Base-by-base conservation (phyloP, 1,284 basidiomycete genomes). In the Cryptococcus wingfieldii region DNA sequence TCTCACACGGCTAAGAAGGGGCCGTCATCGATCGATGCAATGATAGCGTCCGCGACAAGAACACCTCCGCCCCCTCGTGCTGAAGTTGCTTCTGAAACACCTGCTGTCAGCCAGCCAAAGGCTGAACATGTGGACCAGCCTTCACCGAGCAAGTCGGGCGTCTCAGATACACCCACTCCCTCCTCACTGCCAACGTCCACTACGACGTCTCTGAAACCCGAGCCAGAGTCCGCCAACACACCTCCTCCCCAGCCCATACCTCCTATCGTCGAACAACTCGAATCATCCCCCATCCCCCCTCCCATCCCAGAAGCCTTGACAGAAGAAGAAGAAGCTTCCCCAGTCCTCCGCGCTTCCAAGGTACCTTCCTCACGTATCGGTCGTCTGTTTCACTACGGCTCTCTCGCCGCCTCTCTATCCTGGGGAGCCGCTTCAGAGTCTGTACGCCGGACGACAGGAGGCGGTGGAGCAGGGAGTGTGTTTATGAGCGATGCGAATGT, bases 401-500 rank as follows among this genome's bases (percentile, higher is more conserved):
- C 75, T 41, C 86, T 77, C 9, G 77, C 74, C 1, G 77, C 77
- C 0, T 78, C 77, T 0, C 62, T 80, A 16, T 71, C 74, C 1
- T 65, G 74, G 18, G 79, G 79, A 6, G 79, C 80, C 3, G 80
- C 80, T 0, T 70, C 77, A 0, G 80, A 81, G 62, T 73, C 77
- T 1, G 55, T 80, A 6, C 63, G 76, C 1, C 71, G 79, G 1
- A 67, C 77, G 0, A 70, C 78, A 0, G 70, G 69, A 12, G 66
- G 70, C 0, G 54, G 50, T 14, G 58, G 58, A 13, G 64, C 46
- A n/a, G 72, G 74, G 0, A 75, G 70, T 38, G 73, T 91, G 5
- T 86, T 96, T 75, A 83, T 95, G 83, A 89, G 87, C 2, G 90
- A 94, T 71, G 85, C 87, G 2, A 96, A 98, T 70, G 83, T 98